phyloP scores from a whole-genome alignment of 192 early-diverging fungal genomes.

The Coemansia sp. region DNA sequence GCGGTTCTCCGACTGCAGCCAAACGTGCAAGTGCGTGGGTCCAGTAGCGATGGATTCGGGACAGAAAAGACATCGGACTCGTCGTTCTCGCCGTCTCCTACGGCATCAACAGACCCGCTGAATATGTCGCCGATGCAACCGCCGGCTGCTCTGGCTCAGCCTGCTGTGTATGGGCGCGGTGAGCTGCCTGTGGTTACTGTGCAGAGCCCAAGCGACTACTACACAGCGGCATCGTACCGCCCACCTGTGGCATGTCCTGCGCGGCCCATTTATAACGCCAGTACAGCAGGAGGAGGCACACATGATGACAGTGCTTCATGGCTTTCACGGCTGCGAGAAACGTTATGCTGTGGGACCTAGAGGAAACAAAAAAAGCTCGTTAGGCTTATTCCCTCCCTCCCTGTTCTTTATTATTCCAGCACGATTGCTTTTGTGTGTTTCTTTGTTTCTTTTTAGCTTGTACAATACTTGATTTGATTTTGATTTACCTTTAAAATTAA shows the following conservation, averaged over 20 bases:
- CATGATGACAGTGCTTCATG: constrained; percentile 17
- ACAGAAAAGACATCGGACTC: constrained; percentile 42
- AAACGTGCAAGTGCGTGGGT: constrained; percentile 4
- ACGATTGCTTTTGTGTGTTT: constrained; percentile 3
- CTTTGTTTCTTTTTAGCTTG: too few species aligned
- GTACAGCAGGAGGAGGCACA: constrained; percentile 8
- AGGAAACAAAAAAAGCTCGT: too few species aligned
- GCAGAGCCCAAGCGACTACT: constrained; percentile 40
- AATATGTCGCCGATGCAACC: constrained; percentile 1
- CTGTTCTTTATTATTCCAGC: too few species aligned
- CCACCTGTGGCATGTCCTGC: constrained; percentile 28
- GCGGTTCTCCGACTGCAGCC: constrained; percentile 34
- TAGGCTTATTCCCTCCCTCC: too few species aligned
- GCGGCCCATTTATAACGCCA: constrained; percentile 38
- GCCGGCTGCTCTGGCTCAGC: background rate
- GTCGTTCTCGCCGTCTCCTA: constrained; percentile 38
- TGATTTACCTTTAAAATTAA: background rate
- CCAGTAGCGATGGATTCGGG: constrained; percentile 51
- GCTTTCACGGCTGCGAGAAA: constrained; percentile 14
- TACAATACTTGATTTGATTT: too few species aligned
- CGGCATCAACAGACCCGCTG: constrained; percentile 37
- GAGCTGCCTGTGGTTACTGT: constrained; percentile 6
- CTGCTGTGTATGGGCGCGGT: background rate
- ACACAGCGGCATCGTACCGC: constrained; percentile 39
- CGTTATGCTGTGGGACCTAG: constrained; percentile 27